These are phyloP conservation scores for Dovyalis caffra DNA, from an alignment of 345 rosid genomes.

Conservation along the genomic window DNA sequence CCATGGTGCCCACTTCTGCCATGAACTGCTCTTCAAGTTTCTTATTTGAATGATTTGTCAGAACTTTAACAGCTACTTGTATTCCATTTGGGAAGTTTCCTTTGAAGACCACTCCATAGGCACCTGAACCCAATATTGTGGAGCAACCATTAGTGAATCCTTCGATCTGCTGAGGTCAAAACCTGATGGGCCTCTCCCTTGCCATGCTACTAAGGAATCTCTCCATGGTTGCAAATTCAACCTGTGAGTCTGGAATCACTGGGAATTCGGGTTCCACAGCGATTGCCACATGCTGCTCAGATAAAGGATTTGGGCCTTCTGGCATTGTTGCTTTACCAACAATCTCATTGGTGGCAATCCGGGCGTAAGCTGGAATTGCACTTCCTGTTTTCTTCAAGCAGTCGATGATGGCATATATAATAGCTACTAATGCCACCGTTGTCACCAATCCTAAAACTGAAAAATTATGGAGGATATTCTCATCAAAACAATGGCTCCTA, in stretches of 20 bases:
- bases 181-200: constrained; percentile 30
- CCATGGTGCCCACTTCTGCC: constrained; percentile 45
- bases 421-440: constrained; percentile 10
- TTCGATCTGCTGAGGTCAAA: constrained; percentile 19
- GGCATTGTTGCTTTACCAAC: neutral
- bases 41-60: constrained; percentile 9
- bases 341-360: constrained; percentile 1
- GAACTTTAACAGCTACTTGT: constrained; percentile 28
- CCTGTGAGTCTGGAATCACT: neutral
- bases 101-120: constrained; percentile 30
- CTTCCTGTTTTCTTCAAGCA: constrained; percentile 28
- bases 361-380: constrained; percentile 23
- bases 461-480: neutral
- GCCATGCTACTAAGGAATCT: constrained; percentile 21
- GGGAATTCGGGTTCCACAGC: neutral
- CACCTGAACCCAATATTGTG: constrained; percentile 28
- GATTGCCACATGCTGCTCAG: neutral
- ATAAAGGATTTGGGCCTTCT: neutral
- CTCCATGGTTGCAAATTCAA: constrained; percentile 20
- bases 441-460: constrained; percentile 10
- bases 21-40: constrained; percentile 37
- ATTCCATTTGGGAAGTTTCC: constrained; percentile 20
- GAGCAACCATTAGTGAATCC: constrained; percentile 20
- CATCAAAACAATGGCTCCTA: neutral
- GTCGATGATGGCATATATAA: constrained; percentile 19